A percentile compares a stretch with the other conserved stretches of the same genome.
phyloP scores from a whole-genome alignment of 345 rosid genomes.

The Carallia brachiata region DNA sequence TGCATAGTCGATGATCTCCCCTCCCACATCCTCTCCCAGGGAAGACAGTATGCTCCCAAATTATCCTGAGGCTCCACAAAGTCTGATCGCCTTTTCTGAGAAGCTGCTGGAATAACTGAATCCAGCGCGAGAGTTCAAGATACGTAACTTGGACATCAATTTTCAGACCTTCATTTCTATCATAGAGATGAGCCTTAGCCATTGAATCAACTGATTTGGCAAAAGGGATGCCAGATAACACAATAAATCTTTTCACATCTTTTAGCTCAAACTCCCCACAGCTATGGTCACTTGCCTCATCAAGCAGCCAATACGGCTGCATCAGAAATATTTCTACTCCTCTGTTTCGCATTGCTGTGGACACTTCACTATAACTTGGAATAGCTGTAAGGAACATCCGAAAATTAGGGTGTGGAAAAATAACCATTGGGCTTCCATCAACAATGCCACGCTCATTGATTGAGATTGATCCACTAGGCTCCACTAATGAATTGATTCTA shows the following conservation, averaged over 20 bases:
- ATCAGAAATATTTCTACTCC: constrained; percentile 94
- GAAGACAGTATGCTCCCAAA: constrained; percentile 91
- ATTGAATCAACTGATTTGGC: constrained; percentile 59
- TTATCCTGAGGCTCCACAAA: constrained; percentile 75
- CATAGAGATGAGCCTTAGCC: constrained; percentile 83
- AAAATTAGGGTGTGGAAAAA: constrained; percentile 79
- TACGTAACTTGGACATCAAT: constrained; percentile 54
- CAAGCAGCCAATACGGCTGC: constrained; percentile 83
- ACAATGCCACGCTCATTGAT: constrained; percentile 83
- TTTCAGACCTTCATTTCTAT: constrained; percentile 50
- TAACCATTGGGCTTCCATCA: constrained; percentile 80
- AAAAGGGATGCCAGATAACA: constrained; percentile 71
- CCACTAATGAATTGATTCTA: constrained; percentile 94
- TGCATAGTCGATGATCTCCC: constrained; percentile 53
- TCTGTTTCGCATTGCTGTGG: constrained; percentile 96
- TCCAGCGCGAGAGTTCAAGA: constrained; percentile 90
- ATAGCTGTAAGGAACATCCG: constrained; percentile 83
- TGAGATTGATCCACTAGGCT: constrained; percentile 81
- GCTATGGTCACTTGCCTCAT: constrained; percentile 35
- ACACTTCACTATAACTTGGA: constrained; percentile 85
- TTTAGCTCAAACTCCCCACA: constrained; percentile 49
- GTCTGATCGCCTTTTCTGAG: constrained; percentile 63
- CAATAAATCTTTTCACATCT: constrained; percentile 70
- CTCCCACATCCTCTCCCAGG: constrained; percentile 66
- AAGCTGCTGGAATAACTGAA: constrained; percentile 76